Base-by-base conservation (phyloP, 2,329 filamentous ascomycete species). In the Myriosclerotinia curreyana region DNA sequence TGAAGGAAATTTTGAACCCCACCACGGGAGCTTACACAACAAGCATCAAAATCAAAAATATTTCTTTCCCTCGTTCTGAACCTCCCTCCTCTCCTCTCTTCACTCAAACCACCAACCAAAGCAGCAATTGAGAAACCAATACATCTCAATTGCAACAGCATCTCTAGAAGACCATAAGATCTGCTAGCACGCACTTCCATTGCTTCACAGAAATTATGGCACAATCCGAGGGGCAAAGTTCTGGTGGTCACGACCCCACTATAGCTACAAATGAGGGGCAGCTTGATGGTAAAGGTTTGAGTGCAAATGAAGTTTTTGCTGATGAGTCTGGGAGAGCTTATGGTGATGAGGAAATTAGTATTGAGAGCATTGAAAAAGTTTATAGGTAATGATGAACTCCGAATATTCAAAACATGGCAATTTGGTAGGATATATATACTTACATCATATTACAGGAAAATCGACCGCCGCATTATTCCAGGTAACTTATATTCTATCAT, bases 391-490 rank as follows among this genome's bases (percentile, higher is more conserved):
- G 8, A 12, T 25, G 12, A 4, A 36, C 15, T 64, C 52, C 14
- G 58, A 60, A 64, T 28, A 53, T 53, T 62, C 46, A 22, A 20
- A 28, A 52, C 22, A 22, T 44, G 28, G n/a, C 8, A 7, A 48
- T 46, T 25, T 48, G 20, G n/a, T 48, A 48, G 20, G 20, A n/a
- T 12, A 22, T 51, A 34, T 38, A 40, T 59, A 36, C 61, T 63
- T 49, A 63, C 52, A 49, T 50, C n/a, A 44, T 34, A 15, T 44
- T 25, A 34, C 56, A 71, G 72, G 69, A 85, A 85, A 75, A 77
- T 86, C 42, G 83, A 86, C 68, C 78, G 78, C n/a, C 78, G 83
- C 22, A 85, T 85, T 65, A 80, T 85, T 66, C 82, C 82, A 69
- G 77, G 77, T 78, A 44, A 49, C 40, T 42, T 9, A 15, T 71